phyloP scores from a whole-genome alignment of 1,284 basidiomycete genomes.

The Sporisorium exsertum region DNA sequence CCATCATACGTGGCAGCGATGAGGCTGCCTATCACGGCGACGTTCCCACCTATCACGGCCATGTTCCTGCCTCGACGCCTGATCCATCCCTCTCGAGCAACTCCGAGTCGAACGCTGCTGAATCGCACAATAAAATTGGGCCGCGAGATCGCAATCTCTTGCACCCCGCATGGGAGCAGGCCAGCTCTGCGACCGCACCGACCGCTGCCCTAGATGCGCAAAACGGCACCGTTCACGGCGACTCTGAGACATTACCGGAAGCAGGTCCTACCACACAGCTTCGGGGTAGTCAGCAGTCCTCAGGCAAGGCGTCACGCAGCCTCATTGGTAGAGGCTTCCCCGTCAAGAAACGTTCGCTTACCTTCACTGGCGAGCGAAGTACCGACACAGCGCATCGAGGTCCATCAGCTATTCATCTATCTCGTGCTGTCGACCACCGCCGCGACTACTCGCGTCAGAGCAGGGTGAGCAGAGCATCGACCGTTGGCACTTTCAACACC shows the following conservation, averaged over 20 bases:
- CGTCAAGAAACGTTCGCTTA: conserved; percentile 34
- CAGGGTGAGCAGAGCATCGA: conserved; percentile 52
- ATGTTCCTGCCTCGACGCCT: background rate
- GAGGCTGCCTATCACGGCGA: background rate
- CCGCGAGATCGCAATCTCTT: conserved; percentile 17
- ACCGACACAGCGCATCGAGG: conserved; percentile 1
- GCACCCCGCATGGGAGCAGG: conserved; percentile 34
- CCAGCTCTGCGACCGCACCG: background rate
- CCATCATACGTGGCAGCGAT: conserved; percentile 22
- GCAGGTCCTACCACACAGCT: background rate
- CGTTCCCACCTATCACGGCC: background rate
- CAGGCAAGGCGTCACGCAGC: conserved; percentile 8
- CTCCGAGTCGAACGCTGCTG: conserved; percentile 7
- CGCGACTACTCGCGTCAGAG: conserved; percentile 55
- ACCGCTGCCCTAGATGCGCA: background rate
- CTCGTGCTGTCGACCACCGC: conserved; percentile 29
- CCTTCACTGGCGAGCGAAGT: conserved; percentile 28
- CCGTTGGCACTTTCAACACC: conserved; percentile 55
- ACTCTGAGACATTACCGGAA: conserved; percentile 4
- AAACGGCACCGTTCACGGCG: background rate
- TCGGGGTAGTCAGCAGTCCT: conserved; percentile 1
- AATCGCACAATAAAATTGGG: background rate
- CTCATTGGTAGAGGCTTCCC: conserved; percentile 34
- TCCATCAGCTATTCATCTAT: conserved; percentile 11
- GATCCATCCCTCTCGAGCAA: conserved; percentile 22